These are phyloP conservation scores for Cubamyces sp. DNA, from an alignment of 768 basidiomycete species.

Conservation along the genomic window DNA sequence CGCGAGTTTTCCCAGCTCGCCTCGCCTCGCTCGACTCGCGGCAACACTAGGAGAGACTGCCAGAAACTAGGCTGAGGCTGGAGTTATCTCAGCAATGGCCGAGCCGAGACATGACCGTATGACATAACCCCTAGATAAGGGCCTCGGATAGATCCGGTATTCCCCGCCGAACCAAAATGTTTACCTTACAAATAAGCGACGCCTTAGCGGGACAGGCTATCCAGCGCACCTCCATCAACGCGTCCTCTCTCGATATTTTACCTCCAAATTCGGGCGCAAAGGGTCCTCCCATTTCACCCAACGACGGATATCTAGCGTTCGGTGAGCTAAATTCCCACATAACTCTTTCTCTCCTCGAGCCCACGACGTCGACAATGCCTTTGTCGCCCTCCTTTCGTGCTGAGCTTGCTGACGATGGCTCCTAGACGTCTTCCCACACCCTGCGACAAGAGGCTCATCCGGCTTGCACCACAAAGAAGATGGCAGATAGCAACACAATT, in stretches of 20 bases:
- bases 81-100: not conserved
- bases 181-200: conserved; percentile 23
- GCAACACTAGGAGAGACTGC: too few relatives aligned
- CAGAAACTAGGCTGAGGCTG: not conserved
- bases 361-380: conserved; percentile 2
- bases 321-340: conserved; percentile 26
- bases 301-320: conserved; percentile 13
- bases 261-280: conserved; percentile 23
- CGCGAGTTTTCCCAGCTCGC: too few relatives aligned
- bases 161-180: conserved; percentile 1
- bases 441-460: not conserved
- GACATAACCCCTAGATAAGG: conserved; percentile 12
- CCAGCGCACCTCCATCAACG: conserved; percentile 23
- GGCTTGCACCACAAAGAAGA: not conserved
- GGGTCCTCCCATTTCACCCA: conserved; percentile 8
- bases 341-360: not conserved
- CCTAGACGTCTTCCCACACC: not conserved
- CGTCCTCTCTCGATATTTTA: conserved; percentile 24
- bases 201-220: conserved; percentile 7
- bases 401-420: conserved; percentile 8
- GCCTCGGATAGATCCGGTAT: conserved; percentile 3
- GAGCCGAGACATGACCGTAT: not conserved
- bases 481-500: conserved; percentile 28
- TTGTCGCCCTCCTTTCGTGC: not conserved
- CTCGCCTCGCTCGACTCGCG: too few relatives aligned